Evolutionary conservation across 768 basidiomycete species (phyloP).

Genomic region (Amanita rimosa): DNA sequence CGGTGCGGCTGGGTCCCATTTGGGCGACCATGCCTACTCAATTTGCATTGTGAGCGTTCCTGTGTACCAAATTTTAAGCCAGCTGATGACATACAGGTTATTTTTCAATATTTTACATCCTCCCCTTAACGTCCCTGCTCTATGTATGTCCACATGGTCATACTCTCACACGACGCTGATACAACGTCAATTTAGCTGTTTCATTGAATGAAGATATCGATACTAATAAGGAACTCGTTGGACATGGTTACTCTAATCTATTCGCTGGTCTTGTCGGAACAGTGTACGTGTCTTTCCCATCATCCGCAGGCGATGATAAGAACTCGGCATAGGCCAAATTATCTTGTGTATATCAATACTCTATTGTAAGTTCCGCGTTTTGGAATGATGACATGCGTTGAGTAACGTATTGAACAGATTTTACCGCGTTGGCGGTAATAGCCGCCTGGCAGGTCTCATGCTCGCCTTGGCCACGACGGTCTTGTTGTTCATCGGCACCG

Average conservation of each 20-base stretch:
- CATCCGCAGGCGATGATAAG: background rate
- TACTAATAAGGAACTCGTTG: conserved; percentile 87
- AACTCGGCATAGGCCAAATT: conserved; percentile 50
- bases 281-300: conserved; percentile 38
- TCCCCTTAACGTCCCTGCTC: conserved; percentile 80
- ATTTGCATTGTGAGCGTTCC: conserved; percentile 61
- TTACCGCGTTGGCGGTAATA: conserved; percentile 88
- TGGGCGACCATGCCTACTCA: conserved; percentile 89
- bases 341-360: conserved; percentile 83
- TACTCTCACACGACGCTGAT: background rate
- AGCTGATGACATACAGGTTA: conserved; percentile 28
- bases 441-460: conserved; percentile 74
- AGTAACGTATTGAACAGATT: conserved; percentile 34
- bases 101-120: conserved; percentile 84
- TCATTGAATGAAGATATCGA: conserved; percentile 83
- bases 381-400: background rate
- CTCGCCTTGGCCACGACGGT: conserved; percentile 65
- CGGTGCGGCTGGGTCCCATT: conserved; percentile 53
- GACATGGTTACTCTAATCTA: conserved; percentile 87
- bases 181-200: conserved; percentile 42
- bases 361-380: conserved; percentile 35
- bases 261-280: conserved; percentile 71
- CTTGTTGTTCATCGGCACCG: conserved; percentile 75
- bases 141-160: conserved; percentile 35
- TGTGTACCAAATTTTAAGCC: background rate